phyloP scores from a whole-genome alignment of 495 filamentous ascomycete species.

The Penicillium desertorum region DNA sequence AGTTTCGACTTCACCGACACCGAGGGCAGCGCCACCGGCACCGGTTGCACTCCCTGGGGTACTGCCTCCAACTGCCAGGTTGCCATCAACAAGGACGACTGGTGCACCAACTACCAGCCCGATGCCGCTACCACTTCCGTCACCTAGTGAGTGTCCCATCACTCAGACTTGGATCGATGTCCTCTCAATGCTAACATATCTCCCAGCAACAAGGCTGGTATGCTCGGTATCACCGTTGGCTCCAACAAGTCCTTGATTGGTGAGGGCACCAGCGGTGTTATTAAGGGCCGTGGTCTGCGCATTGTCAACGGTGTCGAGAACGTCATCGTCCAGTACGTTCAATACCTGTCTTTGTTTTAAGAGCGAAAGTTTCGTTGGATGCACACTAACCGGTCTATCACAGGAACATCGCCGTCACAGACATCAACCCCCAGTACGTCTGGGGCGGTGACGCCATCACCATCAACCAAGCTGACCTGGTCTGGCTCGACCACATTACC shows the following conservation, averaged over 20 bases:
- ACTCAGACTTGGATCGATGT: background rate
- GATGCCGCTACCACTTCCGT: conserved; percentile 37
- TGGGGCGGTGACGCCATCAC: conserved; percentile 54
- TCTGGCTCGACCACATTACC: conserved; percentile 52
- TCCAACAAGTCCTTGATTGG: conserved; percentile 49
- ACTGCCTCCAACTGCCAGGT: conserved; percentile 46
- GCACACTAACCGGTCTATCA: background rate
- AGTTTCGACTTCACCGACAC: conserved; percentile 44
- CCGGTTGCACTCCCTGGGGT: conserved; percentile 49
- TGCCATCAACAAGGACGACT: conserved; percentile 54
- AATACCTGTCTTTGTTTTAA: too few relatives aligned
- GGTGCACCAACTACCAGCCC: conserved; percentile 46
- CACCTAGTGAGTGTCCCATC: conserved; percentile 28
- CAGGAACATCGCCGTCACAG: conserved; percentile 48
- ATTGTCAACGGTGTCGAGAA: conserved; percentile 44
- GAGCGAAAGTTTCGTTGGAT: background rate
- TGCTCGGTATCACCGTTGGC: conserved; percentile 43
- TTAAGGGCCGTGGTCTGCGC: conserved; percentile 47
- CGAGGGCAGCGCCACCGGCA: conserved; percentile 40
- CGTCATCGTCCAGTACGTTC: conserved; percentile 46
- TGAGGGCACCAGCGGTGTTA: conserved; percentile 36
- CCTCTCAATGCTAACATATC: conserved; percentile 2
- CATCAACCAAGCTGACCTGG: conserved; percentile 37
- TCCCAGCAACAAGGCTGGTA: conserved; percentile 40
- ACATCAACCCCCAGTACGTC: conserved; percentile 50